These are phyloP conservation scores for Colletotrichum costaricense DNA, from an alignment of 2,329 filamentous ascomycete genomes.

Conservation along the genomic window DNA sequence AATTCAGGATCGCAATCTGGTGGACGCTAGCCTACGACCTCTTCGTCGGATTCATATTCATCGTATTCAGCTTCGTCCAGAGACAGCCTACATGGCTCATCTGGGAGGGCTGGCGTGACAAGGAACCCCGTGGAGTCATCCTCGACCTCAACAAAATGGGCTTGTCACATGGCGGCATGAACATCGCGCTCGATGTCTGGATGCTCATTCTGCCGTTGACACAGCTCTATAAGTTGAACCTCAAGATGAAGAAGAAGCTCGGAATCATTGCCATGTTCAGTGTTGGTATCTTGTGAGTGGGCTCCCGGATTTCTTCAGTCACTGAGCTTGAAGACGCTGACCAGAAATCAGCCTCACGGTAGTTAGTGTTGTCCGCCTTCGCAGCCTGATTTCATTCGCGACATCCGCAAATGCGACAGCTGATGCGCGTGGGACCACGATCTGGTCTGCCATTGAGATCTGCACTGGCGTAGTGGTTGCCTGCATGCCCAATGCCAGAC, in stretches of 20 bases:
- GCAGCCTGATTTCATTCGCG: conserved; percentile 56
- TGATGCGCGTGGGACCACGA: conserved; percentile 9
- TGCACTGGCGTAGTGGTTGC: conserved; percentile 7
- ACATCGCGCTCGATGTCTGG: conserved; percentile 56
- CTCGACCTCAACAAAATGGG: conserved; percentile 48
- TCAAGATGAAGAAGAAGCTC: conserved; percentile 50
- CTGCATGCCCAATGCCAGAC: conserved; percentile 18
- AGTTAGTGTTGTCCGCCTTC: conserved; percentile 44
- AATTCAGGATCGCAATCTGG: conserved; percentile 40
- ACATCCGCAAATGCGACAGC: conserved; percentile 21
- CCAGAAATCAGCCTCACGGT: conserved; percentile 42
- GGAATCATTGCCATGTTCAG: conserved; percentile 51
- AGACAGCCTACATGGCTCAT: conserved; percentile 54
- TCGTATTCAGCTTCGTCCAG: conserved; percentile 51
- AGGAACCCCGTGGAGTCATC: conserved; percentile 45
- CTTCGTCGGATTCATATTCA: conserved; percentile 41
- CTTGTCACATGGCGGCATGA: conserved; percentile 54
- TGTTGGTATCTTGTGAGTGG: conserved; percentile 39
- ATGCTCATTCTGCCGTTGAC: conserved; percentile 55
- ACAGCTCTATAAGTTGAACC: conserved; percentile 44
- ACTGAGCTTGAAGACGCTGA: not conserved
- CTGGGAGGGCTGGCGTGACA: conserved; percentile 49
- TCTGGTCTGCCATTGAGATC: conserved; percentile 17
- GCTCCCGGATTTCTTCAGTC: too few species aligned
- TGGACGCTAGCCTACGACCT: conserved; percentile 29